These are phyloP conservation scores for Cadophora gregata DNA, from an alignment of 2,329 filamentous ascomycete genomes.

Conservation along the genomic window DNA sequence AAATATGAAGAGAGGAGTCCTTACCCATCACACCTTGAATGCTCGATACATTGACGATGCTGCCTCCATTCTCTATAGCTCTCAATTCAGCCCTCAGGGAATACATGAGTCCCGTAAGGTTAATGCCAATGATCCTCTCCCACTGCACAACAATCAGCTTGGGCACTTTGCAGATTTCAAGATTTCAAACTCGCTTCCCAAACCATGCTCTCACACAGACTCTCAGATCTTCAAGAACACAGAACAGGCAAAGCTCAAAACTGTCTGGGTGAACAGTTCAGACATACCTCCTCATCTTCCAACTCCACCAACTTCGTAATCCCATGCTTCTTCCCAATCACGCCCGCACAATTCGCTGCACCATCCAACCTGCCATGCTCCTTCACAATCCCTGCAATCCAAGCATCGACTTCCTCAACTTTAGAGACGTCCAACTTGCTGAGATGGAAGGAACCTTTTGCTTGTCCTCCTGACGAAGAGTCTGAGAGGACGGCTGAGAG, in stretches of 20 bases:
- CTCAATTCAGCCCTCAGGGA: slow-evolving; percentile 45
- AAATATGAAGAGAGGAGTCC: slow-evolving; percentile 26
- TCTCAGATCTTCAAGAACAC: background rate
- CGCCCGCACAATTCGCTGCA: slow-evolving; percentile 58
- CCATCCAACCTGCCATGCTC: slow-evolving; percentile 49
- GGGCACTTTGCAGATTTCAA: background rate
- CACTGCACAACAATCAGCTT: slow-evolving; percentile 33
- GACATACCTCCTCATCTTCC: slow-evolving; percentile 44
- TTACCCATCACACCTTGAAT: slow-evolving; percentile 56
- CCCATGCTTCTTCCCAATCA: slow-evolving; percentile 44
- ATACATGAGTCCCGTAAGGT: slow-evolving; percentile 48
- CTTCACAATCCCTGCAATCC: slow-evolving; percentile 46
- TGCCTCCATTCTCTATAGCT: slow-evolving; percentile 47
- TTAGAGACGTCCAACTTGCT: slow-evolving; percentile 44
- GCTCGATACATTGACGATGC: slow-evolving; percentile 51
- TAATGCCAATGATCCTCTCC: slow-evolving; percentile 48
- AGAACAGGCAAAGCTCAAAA: background rate
- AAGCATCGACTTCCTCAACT: slow-evolving; percentile 44
- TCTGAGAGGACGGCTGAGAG: slow-evolving; percentile 40
- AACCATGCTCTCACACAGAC: background rate
- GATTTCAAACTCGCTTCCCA: background rate
- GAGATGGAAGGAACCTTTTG: slow-evolving; percentile 5
- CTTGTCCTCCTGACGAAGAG: slow-evolving; percentile 36
- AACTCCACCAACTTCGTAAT: slow-evolving; percentile 40
- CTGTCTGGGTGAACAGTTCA: background rate